Conservation (phyloP, 345 rosid genomes). For the Cochlearia excelsa region DNA sequence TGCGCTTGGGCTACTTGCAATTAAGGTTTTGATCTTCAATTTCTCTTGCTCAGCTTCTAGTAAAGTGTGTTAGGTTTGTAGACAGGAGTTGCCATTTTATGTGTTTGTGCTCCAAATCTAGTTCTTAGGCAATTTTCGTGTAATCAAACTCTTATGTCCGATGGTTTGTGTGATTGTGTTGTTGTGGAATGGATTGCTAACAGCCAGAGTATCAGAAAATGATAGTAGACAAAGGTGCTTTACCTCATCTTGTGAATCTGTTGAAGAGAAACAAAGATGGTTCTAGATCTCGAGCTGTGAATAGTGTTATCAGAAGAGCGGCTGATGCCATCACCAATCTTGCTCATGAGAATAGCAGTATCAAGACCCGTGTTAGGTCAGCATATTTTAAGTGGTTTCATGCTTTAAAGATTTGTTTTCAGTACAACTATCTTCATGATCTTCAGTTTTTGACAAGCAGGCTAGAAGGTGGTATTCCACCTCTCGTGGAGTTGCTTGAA, state of each 20-base stretch:
- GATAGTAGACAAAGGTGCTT: constrained; percentile 89
- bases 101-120: constrained; percentile 6
- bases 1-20: constrained; percentile 92
- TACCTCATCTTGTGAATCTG: constrained; percentile 74
- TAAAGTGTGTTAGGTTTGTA: constrained; percentile 2
- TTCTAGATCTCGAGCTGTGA: constrained; percentile 64
- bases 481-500: constrained; percentile 91
- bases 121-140: constrained; percentile 7
- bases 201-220: constrained; percentile 99
- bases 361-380: constrained; percentile 95
- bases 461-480: constrained; percentile 94
- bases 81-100: constrained; percentile 19
- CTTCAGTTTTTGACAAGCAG: constrained; percentile 42
- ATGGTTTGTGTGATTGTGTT: constrained; percentile 19
- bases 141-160: background rate
- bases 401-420: constrained; percentile 15
- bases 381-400: constrained; percentile 29
- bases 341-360: constrained; percentile 95
- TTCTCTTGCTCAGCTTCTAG: background rate
- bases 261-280: constrained; percentile 69
- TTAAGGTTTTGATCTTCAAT: constrained; percentile 54
- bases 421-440: constrained; percentile 25
- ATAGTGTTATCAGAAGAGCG: constrained; percentile 90
- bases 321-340: constrained; percentile 99
- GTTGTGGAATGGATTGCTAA: constrained; percentile 36